Evolutionary conservation across 179 eudicot species (phyloP), one percentile per base, ranked within the genome.

Genomic region (Spinacia oleracea): DNA sequence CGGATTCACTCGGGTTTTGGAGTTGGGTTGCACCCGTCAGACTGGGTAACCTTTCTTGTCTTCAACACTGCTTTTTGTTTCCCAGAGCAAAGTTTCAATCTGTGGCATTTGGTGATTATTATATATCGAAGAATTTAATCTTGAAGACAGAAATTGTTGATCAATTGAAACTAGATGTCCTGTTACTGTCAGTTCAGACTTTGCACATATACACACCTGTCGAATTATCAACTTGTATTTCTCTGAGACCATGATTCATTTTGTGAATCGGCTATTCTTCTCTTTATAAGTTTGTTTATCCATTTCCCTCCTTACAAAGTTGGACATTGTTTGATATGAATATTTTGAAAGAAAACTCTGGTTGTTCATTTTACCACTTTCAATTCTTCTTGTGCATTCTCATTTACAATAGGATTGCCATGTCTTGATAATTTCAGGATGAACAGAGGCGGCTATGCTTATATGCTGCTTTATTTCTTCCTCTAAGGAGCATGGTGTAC

Each of bases 381-480:
- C 38, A 29, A 25, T 12, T 8, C 56, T 50, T 81, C 11, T 27
- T 55, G 20, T 23, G 5, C 50, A 45, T 51, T 65, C 25, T 34
- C 6, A 23, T 66, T 18, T 23, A n/a, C 32, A 42, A 64, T 43
- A 56, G 77, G 55, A 59, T 72, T 67, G 34, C 53, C 69, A 58
- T 70, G 35, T 43, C 23, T 34, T 55, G 45, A 60, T 45, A 40
- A 66, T 67, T 75, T 73, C 83, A 93, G 98, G 96, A 87, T 84
- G 98, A 96, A 50, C 97, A 93, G 59, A 85, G 82, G 84, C 88
- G 97, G 72, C 89, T 96, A 9, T 84, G 83, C 76, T 84, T 93
- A 31, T 93, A 91, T 84, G 90, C 99, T 68, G 86, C 97, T 43
- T 81, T 96, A 78, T 86, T 96, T 80, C 84, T 96, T 35, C 98